Conservation (phyloP, 2,329 filamentous ascomycete genomes). For the Beauveria brongniartii region DNA sequence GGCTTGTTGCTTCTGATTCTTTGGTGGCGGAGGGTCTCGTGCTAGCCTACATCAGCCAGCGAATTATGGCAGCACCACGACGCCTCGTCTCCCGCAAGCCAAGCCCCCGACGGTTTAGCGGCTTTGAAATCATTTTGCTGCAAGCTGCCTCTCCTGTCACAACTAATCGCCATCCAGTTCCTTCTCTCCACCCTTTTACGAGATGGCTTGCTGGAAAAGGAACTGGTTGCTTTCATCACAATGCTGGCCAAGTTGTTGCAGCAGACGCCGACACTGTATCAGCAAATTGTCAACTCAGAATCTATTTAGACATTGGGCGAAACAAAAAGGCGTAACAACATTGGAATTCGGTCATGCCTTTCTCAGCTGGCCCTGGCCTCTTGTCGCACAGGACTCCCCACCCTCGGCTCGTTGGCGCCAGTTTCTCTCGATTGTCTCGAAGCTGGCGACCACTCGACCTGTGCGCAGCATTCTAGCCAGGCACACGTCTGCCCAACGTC, state of each 20-base stretch:
- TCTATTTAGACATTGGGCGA: not conserved
- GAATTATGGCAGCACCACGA: not conserved
- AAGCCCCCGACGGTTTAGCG: not conserved
- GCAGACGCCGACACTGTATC: not conserved
- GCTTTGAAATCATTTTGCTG: conserved; percentile 1
- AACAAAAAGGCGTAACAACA: not conserved
- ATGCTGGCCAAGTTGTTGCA: not conserved
- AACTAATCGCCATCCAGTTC: not conserved
- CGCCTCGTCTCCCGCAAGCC: conserved; percentile 6
- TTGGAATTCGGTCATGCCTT: not conserved
- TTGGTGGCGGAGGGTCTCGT: conserved; percentile 6
- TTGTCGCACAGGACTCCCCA: not conserved
- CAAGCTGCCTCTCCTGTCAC: not conserved
- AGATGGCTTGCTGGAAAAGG: not conserved
- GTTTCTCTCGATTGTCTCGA: not conserved
- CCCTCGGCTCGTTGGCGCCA: not conserved
- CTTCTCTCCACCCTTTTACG: not conserved
- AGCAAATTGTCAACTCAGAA: not conserved
- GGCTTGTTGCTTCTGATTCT: not conserved
- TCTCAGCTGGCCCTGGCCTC: not conserved
- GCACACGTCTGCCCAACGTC: not conserved
- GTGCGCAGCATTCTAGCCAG: not conserved
- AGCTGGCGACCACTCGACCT: not conserved
- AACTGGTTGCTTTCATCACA: not conserved
- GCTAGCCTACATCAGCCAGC: not conserved